These are phyloP conservation scores for Trametes elegans DNA, from an alignment of 768 basidiomycete genomes.

Conservation along the genomic window DNA sequence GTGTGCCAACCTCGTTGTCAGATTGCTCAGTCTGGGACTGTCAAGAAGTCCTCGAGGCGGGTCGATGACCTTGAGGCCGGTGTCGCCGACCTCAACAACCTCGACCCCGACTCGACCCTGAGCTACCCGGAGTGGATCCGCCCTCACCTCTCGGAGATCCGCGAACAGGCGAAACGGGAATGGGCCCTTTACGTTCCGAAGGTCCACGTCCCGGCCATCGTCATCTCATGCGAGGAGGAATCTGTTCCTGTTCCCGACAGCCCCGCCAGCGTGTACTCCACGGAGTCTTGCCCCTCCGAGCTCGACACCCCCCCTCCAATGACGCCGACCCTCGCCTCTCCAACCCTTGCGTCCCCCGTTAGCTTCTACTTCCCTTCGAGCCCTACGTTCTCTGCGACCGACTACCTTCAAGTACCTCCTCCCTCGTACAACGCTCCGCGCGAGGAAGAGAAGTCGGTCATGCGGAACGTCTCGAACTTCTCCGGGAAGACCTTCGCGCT, in stretches of 20 bases:
- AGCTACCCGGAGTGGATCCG: constrained; percentile 15
- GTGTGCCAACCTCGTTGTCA: background rate
- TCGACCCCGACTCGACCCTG: constrained; percentile 7
- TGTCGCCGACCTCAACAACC: background rate
- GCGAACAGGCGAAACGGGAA: constrained; percentile 7
- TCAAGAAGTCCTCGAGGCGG: background rate
- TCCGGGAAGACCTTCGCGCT: constrained; percentile 9
- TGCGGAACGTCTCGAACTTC: constrained; percentile 3
- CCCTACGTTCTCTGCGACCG: background rate
- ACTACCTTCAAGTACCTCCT: constrained; percentile 13
- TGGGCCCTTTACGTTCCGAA: constrained; percentile 3
- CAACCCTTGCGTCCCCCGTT: constrained; percentile 5
- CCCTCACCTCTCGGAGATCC: constrained; percentile 8
- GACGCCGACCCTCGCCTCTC: constrained; percentile 5
- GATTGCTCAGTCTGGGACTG: background rate
- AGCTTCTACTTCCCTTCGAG: constrained; percentile 14
- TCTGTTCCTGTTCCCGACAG: background rate
- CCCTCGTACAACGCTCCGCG: constrained; percentile 13
- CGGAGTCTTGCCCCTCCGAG: background rate
- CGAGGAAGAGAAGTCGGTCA: constrained; percentile 1
- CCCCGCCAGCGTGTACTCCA: constrained; percentile 9
- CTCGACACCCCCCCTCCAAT: constrained; percentile 5
- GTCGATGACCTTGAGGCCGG: background rate
- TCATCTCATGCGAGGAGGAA: constrained; percentile 6
- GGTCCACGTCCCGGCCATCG: constrained; percentile 3